Conservation (phyloP, 2,329 filamentous ascomycete species). For the Reticulascus tulasneorum region DNA sequence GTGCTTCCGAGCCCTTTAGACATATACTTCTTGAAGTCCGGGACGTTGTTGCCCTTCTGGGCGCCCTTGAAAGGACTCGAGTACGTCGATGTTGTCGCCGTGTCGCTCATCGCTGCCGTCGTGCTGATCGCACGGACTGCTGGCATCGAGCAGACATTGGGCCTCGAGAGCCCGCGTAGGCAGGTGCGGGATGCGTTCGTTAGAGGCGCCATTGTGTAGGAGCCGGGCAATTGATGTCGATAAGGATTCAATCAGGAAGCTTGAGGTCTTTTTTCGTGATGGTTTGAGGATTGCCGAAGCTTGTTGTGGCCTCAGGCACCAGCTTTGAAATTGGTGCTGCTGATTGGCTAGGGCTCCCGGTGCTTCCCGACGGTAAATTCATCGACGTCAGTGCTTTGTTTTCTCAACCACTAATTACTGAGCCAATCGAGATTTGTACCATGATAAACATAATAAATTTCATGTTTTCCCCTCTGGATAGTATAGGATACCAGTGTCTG, state of each 20-base stretch:
- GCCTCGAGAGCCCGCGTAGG: conserved; percentile 53
- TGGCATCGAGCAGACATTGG: conserved; percentile 30
- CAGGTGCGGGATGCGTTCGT: conserved; percentile 65
- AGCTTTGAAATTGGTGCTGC: conserved; percentile 42
- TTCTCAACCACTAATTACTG: too few species aligned
- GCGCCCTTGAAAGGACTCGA: conserved; percentile 63
- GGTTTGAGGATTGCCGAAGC: conserved; percentile 24
- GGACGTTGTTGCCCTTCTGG: conserved; percentile 66
- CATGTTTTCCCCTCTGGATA: too few species aligned
- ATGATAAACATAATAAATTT: too few species aligned
- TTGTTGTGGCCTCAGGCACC: conserved; percentile 15
- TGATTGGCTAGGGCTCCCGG: conserved; percentile 50
- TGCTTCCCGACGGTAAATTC: too few species aligned
- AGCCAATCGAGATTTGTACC: too few species aligned
- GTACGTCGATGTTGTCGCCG: conserved; percentile 43
- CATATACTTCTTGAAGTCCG: conserved; percentile 85
- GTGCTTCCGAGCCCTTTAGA: conserved; percentile 61
- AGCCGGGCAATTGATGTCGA: conserved; percentile 13
- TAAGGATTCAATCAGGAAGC: conserved; percentile 13
- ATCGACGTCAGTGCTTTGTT: too few species aligned
- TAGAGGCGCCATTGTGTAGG: conserved; percentile 61
- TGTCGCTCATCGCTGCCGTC: conserved; percentile 43
- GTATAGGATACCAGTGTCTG: too few species aligned
- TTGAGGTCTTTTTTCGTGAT: conserved; percentile 19
- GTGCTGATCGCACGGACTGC: conserved; percentile 54